Evolutionary conservation across 192 early-diverging fungal genomes (phyloP).

Genomic region (Podila clonocystis): DNA sequence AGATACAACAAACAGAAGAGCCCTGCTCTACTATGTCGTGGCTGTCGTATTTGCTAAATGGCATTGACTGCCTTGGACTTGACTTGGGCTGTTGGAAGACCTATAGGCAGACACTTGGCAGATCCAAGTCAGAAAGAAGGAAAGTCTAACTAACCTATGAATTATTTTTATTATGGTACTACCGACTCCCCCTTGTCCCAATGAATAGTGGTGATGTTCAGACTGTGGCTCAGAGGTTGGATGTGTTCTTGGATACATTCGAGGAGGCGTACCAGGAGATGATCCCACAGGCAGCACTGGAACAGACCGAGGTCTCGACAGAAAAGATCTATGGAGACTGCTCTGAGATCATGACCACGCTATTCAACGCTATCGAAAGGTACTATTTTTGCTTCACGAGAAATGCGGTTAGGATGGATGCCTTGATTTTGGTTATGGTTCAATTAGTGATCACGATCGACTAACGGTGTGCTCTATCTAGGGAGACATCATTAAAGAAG

Average conservation of each 20-base stretch:
- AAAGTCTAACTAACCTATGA: neutral
- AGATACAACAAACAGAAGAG: neutral
- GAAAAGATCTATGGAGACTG: slow-evolving; percentile 50
- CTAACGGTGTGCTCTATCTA: neutral
- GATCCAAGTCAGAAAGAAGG: too few relatives aligned
- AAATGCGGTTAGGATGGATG: neutral
- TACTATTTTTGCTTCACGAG: slow-evolving; percentile 13
- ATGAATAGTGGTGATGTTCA: slow-evolving; percentile 30
- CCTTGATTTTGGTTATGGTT: too few relatives aligned
- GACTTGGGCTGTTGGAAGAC: too few relatives aligned
- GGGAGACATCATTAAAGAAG: slow-evolving; percentile 30
- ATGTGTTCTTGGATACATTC: slow-evolving; percentile 46
- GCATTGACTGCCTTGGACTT: too few relatives aligned
- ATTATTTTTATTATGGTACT: neutral
- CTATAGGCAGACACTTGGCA: too few relatives aligned
- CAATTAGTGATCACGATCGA: too few relatives aligned
- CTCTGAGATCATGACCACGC: slow-evolving; percentile 38
- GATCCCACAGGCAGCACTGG: slow-evolving; percentile 27
- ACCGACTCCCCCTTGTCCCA: neutral
- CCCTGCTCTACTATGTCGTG: neutral
- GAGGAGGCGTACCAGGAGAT: slow-evolving; percentile 48
- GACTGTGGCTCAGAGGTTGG: slow-evolving; percentile 36
- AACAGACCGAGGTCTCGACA: slow-evolving; percentile 34
- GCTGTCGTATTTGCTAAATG: too few relatives aligned
- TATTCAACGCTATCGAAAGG: slow-evolving; percentile 45